A percentile compares a stretch with the other conserved stretches of the same genome.
Evolutionary conservation across 176 grass and related monocot genomes (phyloP).

Genomic region (Cenchrus americanus): DNA sequence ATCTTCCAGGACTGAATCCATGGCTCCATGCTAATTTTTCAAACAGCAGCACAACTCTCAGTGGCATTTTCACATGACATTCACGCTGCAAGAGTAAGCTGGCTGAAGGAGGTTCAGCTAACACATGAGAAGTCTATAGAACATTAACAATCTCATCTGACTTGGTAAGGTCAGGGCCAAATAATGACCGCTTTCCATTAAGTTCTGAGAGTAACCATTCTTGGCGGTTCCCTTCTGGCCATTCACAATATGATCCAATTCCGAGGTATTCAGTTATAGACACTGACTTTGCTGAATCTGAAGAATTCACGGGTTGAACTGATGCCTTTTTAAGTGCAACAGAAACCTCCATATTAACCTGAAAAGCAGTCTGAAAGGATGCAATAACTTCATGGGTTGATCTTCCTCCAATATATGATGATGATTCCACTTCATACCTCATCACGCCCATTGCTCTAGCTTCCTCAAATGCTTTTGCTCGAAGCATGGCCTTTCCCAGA

Average conservation of each 20-base stretch:
- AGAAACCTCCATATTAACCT: conserved; percentile 87
- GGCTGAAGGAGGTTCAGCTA: conserved; percentile 86
- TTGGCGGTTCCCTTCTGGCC: conserved; percentile 87
- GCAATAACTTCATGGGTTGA: conserved; percentile 77
- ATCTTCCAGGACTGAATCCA: no score
- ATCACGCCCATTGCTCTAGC: conserved; percentile 84
- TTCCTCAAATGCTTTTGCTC: conserved; percentile 77
- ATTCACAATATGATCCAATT: conserved; percentile 86
- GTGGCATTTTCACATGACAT: conserved; percentile 80
- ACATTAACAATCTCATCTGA: conserved; percentile 90
- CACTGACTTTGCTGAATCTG: conserved; percentile 41
- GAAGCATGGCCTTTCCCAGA: conserved; percentile 64
- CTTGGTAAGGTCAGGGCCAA: conserved; percentile 78
- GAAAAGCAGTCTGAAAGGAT: conserved; percentile 90
- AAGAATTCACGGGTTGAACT: conserved; percentile 58
- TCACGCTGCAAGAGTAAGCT: conserved; percentile 90
- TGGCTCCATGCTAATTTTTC: conserved; percentile 64
- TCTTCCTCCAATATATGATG: conserved; percentile 52
- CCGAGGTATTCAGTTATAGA: conserved; percentile 72
- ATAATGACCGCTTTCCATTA: conserved; percentile 82
- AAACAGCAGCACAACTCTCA: conserved; percentile 90
- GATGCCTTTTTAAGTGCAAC: conserved; percentile 85
- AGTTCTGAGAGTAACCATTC: conserved; percentile 91
- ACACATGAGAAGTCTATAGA: conserved; percentile 78
- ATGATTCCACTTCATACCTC: conserved; percentile 76